Conservation (phyloP, 1,139 yeast genomes). For the Candida dubliniensis region DNA sequence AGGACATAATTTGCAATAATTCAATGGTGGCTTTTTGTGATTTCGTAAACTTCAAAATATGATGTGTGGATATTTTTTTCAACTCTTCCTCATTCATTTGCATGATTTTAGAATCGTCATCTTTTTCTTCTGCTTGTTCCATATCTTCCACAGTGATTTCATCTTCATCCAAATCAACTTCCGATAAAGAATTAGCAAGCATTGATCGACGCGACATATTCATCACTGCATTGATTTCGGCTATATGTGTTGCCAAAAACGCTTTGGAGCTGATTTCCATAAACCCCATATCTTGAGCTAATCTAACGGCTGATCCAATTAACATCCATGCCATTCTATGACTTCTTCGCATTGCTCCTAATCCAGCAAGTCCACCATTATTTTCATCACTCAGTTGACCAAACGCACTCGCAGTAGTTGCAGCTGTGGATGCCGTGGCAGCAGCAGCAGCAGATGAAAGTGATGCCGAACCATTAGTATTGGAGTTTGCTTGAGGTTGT, state of each 20-base stretch:
- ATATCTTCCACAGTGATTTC: constrained; percentile 33
- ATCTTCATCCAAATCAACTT: constrained; percentile 56
- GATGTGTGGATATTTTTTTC: constrained; percentile 27
- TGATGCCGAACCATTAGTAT: background rate
- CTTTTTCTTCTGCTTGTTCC: constrained; percentile 29
- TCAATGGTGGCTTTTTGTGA: constrained; percentile 79
- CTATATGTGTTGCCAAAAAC: constrained; percentile 78
- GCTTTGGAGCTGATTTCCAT: constrained; percentile 73
- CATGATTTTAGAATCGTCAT: constrained; percentile 33
- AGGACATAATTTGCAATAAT: constrained; percentile 71
- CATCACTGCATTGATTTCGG: constrained; percentile 78
- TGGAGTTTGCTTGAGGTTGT: background rate
- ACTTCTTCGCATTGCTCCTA: constrained; percentile 83
- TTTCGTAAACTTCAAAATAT: constrained; percentile 48
- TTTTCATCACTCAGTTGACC: constrained; percentile 5
- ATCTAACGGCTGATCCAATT: constrained; percentile 80
- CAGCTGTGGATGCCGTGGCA: constrained; percentile 3
- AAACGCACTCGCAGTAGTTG: constrained; percentile 7
- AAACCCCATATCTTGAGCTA: constrained; percentile 85
- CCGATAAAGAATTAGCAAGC: constrained; percentile 66
- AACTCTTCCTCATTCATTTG: constrained; percentile 41
- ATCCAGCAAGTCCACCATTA: constrained; percentile 59
- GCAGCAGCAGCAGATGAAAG: background rate
- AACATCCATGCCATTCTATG: constrained; percentile 95
- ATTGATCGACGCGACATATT: constrained; percentile 68